These are phyloP conservation scores for Coniella vitis DNA, from an alignment of 2,329 filamentous ascomycete species.

Conservation along the genomic window DNA sequence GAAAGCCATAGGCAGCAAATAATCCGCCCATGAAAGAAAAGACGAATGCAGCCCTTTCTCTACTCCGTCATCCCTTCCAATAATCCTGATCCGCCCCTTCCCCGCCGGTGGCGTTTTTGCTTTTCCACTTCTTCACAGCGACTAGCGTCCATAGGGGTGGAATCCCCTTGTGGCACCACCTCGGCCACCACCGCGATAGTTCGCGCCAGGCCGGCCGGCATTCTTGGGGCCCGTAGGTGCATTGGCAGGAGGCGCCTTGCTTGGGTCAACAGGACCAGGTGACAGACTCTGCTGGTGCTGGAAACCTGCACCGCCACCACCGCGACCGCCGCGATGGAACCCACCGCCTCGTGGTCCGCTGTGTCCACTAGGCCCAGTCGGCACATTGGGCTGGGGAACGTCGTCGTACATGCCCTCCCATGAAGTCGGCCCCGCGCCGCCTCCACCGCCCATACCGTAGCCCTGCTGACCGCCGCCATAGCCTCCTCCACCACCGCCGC, in stretches of 20 bases:
- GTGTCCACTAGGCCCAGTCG: conserved; percentile 33
- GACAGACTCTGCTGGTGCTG: conserved; percentile 25
- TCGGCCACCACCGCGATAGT: conserved; percentile 85
- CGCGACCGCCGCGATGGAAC: conserved; percentile 26
- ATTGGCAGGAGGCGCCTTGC: conserved; percentile 63
- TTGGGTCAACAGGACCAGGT: conserved; percentile 41
- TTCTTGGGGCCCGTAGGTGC: conserved; percentile 96
- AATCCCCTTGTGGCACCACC: conserved; percentile 68
- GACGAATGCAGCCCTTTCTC: too few species aligned
- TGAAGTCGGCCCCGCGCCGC: conserved; percentile 67
- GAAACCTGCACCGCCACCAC: conserved; percentile 27
- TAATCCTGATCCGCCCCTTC: too few species aligned
- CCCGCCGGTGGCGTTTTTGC: too few species aligned
- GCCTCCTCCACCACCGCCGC: conserved; percentile 32
- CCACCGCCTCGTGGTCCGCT: conserved; percentile 36
- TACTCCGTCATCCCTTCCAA: too few species aligned
- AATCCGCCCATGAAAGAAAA: too few species aligned
- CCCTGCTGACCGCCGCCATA: conserved; percentile 23
- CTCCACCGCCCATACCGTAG: conserved; percentile 28
- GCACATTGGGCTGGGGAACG: conserved; percentile 71
- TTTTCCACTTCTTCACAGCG: too few species aligned
- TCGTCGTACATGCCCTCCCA: conserved; percentile 99
- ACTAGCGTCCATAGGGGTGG: conserved; percentile 60
- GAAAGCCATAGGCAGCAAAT: too few species aligned
- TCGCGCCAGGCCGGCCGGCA: conserved; percentile 81